These are phyloP conservation scores for Leccinum uliginosum DNA, from an alignment of 768 basidiomycete species.

Conservation along the genomic window DNA sequence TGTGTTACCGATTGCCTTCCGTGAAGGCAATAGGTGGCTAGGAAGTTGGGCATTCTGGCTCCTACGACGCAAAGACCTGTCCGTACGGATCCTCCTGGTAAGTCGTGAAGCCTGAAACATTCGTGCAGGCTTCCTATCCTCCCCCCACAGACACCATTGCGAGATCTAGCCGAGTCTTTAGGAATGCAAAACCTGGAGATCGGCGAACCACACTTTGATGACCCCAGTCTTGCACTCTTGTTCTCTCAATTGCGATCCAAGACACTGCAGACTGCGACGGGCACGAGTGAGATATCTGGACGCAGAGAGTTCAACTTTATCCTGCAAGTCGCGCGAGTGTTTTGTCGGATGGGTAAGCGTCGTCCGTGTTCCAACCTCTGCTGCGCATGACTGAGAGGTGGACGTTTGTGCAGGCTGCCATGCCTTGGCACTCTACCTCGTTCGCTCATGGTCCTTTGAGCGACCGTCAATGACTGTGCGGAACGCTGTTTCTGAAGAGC, in stretches of 20 bases:
- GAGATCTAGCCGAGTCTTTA: constrained; percentile 60
- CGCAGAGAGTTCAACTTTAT: constrained; percentile 93
- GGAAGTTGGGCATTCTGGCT: constrained; percentile 97
- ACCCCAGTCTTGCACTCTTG: constrained; percentile 86
- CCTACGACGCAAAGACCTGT: constrained; percentile 79
- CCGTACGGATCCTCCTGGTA: constrained; percentile 87
- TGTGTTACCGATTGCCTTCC: constrained; percentile 82
- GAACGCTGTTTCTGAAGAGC: constrained; percentile 6
- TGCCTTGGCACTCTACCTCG: constrained; percentile 83
- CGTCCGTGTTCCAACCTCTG: not conserved
- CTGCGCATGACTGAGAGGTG: not conserved
- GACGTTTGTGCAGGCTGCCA: constrained; percentile 69
- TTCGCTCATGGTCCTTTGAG: constrained; percentile 89
- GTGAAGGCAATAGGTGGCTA: constrained; percentile 86
- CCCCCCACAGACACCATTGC: constrained; percentile 62
- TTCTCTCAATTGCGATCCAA: constrained; percentile 88
- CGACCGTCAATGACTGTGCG: constrained; percentile 51
- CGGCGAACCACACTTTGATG: constrained; percentile 86
- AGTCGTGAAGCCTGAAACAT: constrained; percentile 23
- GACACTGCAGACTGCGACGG: constrained; percentile 89
- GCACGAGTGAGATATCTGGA: constrained; percentile 86
- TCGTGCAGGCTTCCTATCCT: not conserved
- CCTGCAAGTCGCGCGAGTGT: constrained; percentile 87
- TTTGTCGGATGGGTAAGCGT: constrained; percentile 86
- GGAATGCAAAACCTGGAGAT: constrained; percentile 58